Conservation (phyloP, 331 rosid genomes). For the Pyracantha coccinea region DNA sequence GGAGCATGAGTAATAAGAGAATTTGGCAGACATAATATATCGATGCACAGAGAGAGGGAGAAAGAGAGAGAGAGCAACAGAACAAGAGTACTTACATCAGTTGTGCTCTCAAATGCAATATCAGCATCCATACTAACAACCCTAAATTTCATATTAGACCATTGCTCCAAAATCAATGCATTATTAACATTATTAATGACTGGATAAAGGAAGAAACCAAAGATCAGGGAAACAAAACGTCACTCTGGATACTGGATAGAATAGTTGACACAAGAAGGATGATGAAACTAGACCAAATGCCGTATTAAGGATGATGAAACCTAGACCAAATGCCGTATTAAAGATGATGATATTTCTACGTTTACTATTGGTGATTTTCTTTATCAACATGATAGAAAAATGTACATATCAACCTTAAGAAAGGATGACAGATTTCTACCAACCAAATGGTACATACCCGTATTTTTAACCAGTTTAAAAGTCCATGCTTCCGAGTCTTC, state of each 20-base stretch:
- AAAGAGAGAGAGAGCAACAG: not conserved
- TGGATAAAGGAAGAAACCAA: not conserved
- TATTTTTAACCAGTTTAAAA: slow-evolving; percentile 83
- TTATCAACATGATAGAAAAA: not conserved
- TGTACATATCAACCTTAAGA: not conserved
- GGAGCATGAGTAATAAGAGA: not conserved
- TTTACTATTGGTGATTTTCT: not conserved
- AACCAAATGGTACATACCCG: slow-evolving; percentile 47
- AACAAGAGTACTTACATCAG: slow-evolving; percentile 59
- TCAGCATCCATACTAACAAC: slow-evolving; percentile 13
- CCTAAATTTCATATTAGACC: not conserved
- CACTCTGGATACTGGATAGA: not conserved
- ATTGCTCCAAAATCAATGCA: not conserved
- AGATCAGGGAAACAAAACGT: not conserved
- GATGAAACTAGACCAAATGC: not conserved
- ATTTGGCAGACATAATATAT: not conserved
- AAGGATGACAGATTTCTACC: not conserved
- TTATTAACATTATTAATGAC: not conserved
- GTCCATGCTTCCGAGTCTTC: slow-evolving; percentile 85
- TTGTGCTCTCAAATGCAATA: slow-evolving; percentile 44
- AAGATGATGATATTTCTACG: not conserved
- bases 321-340: no score
- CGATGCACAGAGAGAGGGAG: not conserved
- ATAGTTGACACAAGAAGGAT: slow-evolving; percentile 3
- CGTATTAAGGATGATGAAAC: no score